phyloP scores from a whole-genome alignment of 352 stramenopile genomes.

The Phytophthora palmivora region DNA sequence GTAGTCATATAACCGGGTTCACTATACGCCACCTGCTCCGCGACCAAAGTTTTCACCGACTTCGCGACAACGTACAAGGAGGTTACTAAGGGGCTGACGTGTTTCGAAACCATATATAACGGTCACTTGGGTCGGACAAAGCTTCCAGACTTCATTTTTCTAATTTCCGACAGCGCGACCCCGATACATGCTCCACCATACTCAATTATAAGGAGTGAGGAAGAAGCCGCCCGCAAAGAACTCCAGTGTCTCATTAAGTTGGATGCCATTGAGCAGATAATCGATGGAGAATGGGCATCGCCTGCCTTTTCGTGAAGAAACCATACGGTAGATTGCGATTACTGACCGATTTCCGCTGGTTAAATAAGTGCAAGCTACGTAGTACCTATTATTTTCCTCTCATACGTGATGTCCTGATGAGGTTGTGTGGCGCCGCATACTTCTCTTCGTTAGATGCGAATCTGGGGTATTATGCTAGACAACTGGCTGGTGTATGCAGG shows the following conservation, averaged over 20 bases:
- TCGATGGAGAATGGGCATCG: conserved; percentile 9
- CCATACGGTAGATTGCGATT: conserved; percentile 9
- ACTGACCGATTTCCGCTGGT: conserved; percentile 9
- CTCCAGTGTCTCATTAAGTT: conserved; percentile 4
- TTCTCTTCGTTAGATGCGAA: too few relatives aligned
- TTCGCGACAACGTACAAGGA: too few relatives aligned
- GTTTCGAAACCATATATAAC: too few relatives aligned
- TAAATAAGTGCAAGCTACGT: conserved; percentile 15
- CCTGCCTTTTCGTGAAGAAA: conserved; percentile 24
- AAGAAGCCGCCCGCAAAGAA: conserved; percentile 3
- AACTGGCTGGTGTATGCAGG: neutral
- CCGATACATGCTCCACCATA: conserved; percentile 5
- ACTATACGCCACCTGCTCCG: too few relatives aligned
- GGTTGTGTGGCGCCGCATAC: conserved; percentile 6
- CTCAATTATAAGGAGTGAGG: conserved; percentile 1
- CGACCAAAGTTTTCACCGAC: too few relatives aligned
- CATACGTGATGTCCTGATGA: conserved; percentile 1
- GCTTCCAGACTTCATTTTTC: too few relatives aligned
- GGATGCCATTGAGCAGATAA: conserved; percentile 21
- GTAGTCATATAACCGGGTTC: too few relatives aligned
- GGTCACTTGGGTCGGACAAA: too few relatives aligned
- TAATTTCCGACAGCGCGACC: too few relatives aligned
- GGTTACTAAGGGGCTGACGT: too few relatives aligned
- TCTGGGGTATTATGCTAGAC: conserved; percentile 13
- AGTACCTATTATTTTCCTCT: conserved; percentile 1